Base-by-base conservation (phyloP, 352 stramenopile species). In the Phytopythium boreale region DNA sequence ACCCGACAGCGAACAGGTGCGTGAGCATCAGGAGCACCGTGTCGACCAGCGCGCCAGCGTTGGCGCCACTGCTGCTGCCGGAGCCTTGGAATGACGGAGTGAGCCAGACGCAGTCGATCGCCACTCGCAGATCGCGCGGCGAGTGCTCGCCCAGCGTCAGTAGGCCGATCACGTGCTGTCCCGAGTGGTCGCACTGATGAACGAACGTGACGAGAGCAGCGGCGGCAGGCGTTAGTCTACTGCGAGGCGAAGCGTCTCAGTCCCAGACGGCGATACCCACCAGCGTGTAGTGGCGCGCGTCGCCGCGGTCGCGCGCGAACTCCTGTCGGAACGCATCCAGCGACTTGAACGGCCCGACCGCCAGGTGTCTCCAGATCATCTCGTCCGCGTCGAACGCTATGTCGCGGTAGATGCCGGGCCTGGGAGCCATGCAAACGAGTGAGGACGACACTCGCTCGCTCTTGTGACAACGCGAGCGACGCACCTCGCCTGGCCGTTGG, bases 31-130 rank as follows among this genome's bases (percentile, higher is more conserved):
- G 59, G 51, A 93, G 76, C 56, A 95, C 77, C 4, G 72, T 67
- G 50, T 96, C 89, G 8, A 69, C 66, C 31, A 88, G 56, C 27
- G 72, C 77, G 9, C 56, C 56, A 8, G 75, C 60, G 15, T 52
- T 61, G 57, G 20, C 57, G 10, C 39, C 27, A 17, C 31, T 22
- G 62, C 61, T 66, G 34, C n/a, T 52, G 56, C 56, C 36, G 44
- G 68, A 62, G 22, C 84, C 82, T 46, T 94, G 90, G 67, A 92
- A 95, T 29, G 88, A 75, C 24, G 90, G 90, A 27, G 75, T 59
- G 53, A 96, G 75, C 89, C 90, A 97, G 57, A 96, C 51, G 59
- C 88, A 69, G 43, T 78, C 86, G 51, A 97, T 77, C 64, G 90
- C 80, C 1, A 95, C 71, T 14, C 89, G 84, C 39, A 97, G 77